phyloP scores from a whole-genome alignment of 805 yeast genomes.

The Limtongia smithiae region DNA sequence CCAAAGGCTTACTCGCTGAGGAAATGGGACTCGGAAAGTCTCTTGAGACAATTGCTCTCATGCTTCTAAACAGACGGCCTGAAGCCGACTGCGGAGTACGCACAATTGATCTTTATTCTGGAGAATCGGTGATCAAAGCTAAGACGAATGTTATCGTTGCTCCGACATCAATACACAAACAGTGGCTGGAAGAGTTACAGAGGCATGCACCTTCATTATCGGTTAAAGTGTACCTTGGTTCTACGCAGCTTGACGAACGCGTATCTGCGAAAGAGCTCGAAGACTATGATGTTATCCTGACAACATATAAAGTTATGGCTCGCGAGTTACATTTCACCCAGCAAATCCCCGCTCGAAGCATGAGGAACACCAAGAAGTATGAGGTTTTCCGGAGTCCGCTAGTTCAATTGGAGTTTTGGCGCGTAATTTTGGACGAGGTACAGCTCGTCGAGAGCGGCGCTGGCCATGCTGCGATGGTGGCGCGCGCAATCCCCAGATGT shows the following conservation, averaged over 20 bases:
- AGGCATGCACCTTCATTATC: slow-evolving; percentile 58
- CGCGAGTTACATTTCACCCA: slow-evolving; percentile 79
- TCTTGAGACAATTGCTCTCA: slow-evolving; percentile 69
- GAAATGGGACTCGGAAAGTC: slow-evolving; percentile 99
- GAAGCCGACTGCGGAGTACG: slow-evolving; percentile 6
- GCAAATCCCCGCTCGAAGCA: slow-evolving; percentile 51
- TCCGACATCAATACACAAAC: slow-evolving; percentile 77
- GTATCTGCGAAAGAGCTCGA: slow-evolving; percentile 52
- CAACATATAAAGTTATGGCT: slow-evolving; percentile 70
- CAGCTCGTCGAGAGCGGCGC: slow-evolving; percentile 80
- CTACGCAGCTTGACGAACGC: slow-evolving; percentile 12
- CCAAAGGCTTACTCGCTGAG: slow-evolving; percentile 70
- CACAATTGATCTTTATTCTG: slow-evolving; percentile 36
- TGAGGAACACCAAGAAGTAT: slow-evolving; percentile 30
- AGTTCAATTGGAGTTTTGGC: slow-evolving; percentile 78
- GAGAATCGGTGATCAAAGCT: slow-evolving; percentile 48
- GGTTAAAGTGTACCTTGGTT: slow-evolving; percentile 52
- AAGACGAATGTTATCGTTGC: slow-evolving; percentile 79
- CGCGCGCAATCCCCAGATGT: slow-evolving; percentile 71
- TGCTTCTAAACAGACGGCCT: slow-evolving; percentile 58
- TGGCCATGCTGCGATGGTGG: slow-evolving; percentile 75
- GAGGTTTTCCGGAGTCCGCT: slow-evolving; percentile 56
- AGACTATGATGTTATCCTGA: slow-evolving; percentile 70
- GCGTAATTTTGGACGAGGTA: slow-evolving; percentile 89
- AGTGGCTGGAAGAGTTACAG: slow-evolving; percentile 77